Evolutionary conservation across 2,329 filamentous ascomycete species (phyloP).

Genomic region (Amesomyces nigricolor): DNA sequence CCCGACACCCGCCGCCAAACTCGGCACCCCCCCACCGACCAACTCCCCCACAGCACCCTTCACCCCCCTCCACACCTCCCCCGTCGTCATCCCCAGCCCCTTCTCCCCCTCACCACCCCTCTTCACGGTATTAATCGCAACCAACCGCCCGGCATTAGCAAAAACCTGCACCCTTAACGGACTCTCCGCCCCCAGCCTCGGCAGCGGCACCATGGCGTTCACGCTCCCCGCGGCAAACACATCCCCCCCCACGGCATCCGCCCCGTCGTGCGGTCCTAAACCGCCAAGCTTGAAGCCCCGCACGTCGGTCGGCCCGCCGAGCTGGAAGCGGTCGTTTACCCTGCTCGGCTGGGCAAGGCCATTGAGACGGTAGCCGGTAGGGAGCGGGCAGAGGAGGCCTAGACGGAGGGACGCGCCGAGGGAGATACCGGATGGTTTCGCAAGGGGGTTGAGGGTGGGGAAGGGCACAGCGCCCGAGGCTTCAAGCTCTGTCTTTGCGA

Average conservation of each 20-base stretch:
- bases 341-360: constrained; percentile 61
- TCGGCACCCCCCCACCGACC: constrained; percentile 65
- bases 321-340: constrained; percentile 90
- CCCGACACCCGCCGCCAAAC: constrained; percentile 78
- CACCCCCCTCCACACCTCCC: constrained; percentile 50
- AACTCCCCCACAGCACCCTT: constrained; percentile 62
- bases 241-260: constrained; percentile 85
- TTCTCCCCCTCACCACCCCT: constrained; percentile 40
- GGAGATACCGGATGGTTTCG: constrained; percentile 65
- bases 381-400: constrained; percentile 77
- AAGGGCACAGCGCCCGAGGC: constrained; percentile 70
- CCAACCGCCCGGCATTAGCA: constrained; percentile 79
- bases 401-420: constrained; percentile 76
- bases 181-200: constrained; percentile 72
- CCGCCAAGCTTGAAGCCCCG: constrained; percentile 88
- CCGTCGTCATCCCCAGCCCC: constrained; percentile 37
- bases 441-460: constrained; percentile 57
- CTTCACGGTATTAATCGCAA: constrained; percentile 60
- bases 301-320: constrained; percentile 90
- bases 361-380: constrained; percentile 50
- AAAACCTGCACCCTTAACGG: constrained; percentile 86
- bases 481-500: constrained; percentile 87
- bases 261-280: constrained; percentile 79
- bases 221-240: constrained; percentile 85
- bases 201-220: constrained; percentile 79